These are phyloP conservation scores for Fusarium pilosicola DNA, from an alignment of 2,329 filamentous ascomycete genomes.

Conservation along the genomic window DNA sequence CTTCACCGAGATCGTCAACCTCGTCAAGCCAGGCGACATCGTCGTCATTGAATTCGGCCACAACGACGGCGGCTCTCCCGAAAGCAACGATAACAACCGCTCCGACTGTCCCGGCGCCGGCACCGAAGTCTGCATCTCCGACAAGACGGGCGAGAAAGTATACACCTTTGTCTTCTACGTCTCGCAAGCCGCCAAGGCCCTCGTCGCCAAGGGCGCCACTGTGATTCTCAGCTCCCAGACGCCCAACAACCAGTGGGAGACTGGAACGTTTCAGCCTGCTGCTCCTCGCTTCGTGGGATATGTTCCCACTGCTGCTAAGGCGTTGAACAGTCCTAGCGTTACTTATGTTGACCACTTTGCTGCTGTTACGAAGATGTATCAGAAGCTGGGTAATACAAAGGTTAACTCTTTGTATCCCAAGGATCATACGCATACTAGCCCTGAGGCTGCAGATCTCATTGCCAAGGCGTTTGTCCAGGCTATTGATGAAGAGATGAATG, in stretches of 20 bases:
- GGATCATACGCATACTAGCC: conserved; percentile 71
- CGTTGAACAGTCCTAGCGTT: conserved; percentile 53
- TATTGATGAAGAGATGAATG: conserved; percentile 45
- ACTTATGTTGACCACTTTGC: conserved; percentile 69
- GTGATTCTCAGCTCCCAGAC: conserved; percentile 69
- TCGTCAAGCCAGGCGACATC: conserved; percentile 67
- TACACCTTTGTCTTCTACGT: conserved; percentile 70
- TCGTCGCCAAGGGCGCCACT: conserved; percentile 66
- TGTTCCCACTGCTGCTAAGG: conserved; percentile 53
- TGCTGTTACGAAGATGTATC: conserved; percentile 65
- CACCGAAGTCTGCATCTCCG: conserved; percentile 59
- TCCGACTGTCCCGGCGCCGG: conserved; percentile 67
- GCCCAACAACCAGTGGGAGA: conserved; percentile 68
- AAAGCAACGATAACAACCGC: conserved; percentile 67
- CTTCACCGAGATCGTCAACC: conserved; percentile 65
- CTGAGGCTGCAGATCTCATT: conserved; percentile 64
- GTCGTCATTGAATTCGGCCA: conserved; percentile 79
- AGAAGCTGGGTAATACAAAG: conserved; percentile 57
- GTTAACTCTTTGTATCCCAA: conserved; percentile 66
- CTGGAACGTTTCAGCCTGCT: conserved; percentile 59
- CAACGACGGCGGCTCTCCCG: conserved; percentile 72
- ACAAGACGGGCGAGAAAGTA: conserved; percentile 57
- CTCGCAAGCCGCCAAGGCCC: conserved; percentile 63
- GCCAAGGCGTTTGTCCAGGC: conserved; percentile 62
- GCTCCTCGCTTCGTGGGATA: conserved; percentile 67